Base-by-base conservation (phyloP, 441 rosid species). In the Melastoma candidum region DNA sequence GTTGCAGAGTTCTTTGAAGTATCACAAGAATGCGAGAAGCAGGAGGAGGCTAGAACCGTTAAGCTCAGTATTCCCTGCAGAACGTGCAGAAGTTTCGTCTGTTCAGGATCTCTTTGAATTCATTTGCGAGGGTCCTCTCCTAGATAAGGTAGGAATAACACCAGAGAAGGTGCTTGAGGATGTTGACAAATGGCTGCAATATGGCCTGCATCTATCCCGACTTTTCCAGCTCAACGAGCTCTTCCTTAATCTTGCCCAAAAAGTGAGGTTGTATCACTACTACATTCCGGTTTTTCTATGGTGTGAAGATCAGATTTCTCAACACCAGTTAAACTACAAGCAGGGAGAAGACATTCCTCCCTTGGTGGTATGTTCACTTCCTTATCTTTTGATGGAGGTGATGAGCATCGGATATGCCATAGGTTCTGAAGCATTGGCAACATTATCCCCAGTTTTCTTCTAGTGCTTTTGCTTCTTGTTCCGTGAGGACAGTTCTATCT, bases 61-160 rank as follows among this genome's bases (percentile, higher is more conserved):
- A 26, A 61, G 59, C 63, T 78, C 74, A 2, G 66, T 64, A 32
- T 52, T 74, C 53, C 94, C 95, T 11, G 11, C 56, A n/a, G 53
- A 69, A 56, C 68, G 81, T 25, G 95, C 95, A 1, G 68, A 77
- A 57, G 84, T 81, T 55, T 69, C 96, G 12, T 76, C 96, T 1
- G 79, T 84, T 1, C 66, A 82, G 52, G 96, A 80, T 72, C 93
- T 93, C 64, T 83, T 58, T 9, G 84, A 76, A 1, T 89, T 85
- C 54, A 81, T 93, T 61, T 77, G 96, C 65, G 63, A 95, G 0
- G 95, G 99, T 55, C 99, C 99, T 63, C 95, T 93, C 24, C 1
- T 89, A 27, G 70, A 66, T 44, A 80, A 77, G 76, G 14, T 83
- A 58, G 88, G 87, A 24, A 58, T 88, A 57, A 78, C 77, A 26